Percentiles rank a stretch among this genome's conserved stretches.
Conservation (phyloP, 106 monocot genomes). For the Dendrobium officinale region DNA sequence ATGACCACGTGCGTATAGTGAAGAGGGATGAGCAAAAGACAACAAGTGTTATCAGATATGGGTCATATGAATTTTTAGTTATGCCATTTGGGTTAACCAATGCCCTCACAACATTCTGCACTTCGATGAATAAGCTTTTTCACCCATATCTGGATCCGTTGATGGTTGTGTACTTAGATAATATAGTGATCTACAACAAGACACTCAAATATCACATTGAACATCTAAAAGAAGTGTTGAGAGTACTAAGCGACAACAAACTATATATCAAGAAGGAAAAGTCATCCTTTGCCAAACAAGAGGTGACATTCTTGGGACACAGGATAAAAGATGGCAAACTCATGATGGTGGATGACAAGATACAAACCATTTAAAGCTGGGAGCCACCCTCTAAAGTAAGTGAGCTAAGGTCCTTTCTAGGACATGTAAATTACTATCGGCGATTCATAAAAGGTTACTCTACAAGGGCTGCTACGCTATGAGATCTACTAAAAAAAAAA, state of each 20-base stretch:
- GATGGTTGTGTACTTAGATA: not conserved
- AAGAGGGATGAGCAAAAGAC: not conserved
- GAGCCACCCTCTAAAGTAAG: not conserved
- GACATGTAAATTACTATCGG: conserved; percentile 1
- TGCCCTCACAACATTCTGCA: not conserved
- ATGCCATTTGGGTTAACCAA: conserved; percentile 6
- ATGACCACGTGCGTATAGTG: not conserved
- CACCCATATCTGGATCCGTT: not conserved
- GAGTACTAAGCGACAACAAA: too few species aligned
- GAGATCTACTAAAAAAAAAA: not conserved
- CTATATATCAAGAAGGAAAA: too few species aligned
- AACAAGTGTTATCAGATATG: not conserved
- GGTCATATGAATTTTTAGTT: not conserved
- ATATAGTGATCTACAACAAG: not conserved
- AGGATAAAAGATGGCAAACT: too few species aligned
- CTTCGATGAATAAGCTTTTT: conserved; percentile 4
- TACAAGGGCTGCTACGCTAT: not conserved
- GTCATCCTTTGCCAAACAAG: too few species aligned
- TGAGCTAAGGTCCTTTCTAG: conserved; percentile 1
- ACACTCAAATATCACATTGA: too few species aligned
- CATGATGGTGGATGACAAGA: too few species aligned
- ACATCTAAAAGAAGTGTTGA: too few species aligned
- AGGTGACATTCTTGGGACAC: too few species aligned
- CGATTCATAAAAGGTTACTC: not conserved
- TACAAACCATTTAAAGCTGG: not conserved